Base-by-base conservation (phyloP, 78 protist genomes). In the Neovahlkampfia damariscottae region DNA sequence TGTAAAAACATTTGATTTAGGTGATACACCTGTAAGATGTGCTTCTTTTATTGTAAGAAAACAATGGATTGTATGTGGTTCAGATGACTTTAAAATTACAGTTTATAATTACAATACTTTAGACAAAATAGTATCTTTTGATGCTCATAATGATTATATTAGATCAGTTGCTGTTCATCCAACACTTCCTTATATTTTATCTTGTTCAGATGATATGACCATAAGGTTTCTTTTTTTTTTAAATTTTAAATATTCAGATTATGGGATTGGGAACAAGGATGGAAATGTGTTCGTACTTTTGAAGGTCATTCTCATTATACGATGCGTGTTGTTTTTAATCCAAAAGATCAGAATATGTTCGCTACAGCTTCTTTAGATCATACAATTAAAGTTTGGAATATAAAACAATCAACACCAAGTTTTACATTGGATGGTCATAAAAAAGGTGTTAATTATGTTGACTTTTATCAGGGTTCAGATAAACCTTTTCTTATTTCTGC, bases 281-380 rank as follows among this genome's bases (percentile, higher is more conserved):
- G 96, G 96, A 28, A 0, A n/a, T 74, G 79, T 86, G 70, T 69
- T n/a, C 78, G 71, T 78, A 41, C 80, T 0, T 98, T 80, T 59
- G 98, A 96, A 80, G 99, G 99, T 0, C 99, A 98, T 82, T 32
- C 81, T 4, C 97, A 96, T 77, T 98, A 89, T 59, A 99, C 96
- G 29, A 98, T 98, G 99, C 7, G 28, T 36, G 86, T 90, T 5
- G 90, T 76, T 35, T 90, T 91, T 90, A 96, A 96, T 81, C 99
- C 99, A 19, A 90, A 93, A 76, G 99, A 98, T 76, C 83, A 95
- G 35, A 94, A 87, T 83, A 84, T 92, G 3, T 98, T 98, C 59
- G 98, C 99, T 32, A 37, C 90, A 2, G 98, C 97, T n/a, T 95
- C 99, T 29, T 86, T 98, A 10, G 99, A 98, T 74, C 85, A 88